Percentiles rank a stretch among this genome's conserved stretches.
These are phyloP conservation scores for Noccaea caerulescens DNA, from an alignment of 345 rosid species.

Conservation along the genomic window DNA sequence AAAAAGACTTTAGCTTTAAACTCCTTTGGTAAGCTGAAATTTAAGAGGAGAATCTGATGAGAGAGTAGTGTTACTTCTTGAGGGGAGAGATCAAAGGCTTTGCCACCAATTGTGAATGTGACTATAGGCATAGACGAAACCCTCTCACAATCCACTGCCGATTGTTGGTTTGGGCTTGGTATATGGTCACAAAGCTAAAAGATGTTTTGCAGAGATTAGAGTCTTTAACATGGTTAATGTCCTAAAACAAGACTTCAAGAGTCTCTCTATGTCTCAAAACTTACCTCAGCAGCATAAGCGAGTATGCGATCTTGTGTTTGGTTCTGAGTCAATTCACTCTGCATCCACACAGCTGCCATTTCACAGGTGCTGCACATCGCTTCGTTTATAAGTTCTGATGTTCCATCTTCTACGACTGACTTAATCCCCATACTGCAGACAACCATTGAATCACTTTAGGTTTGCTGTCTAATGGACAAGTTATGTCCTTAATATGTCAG, in stretches of 20 bases:
- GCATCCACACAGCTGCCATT: conserved; percentile 95
- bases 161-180: conserved; percentile 86
- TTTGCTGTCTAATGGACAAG: conserved; percentile 3
- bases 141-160: conserved; percentile 66
- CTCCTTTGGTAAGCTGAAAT: conserved; percentile 24
- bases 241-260: background rate
- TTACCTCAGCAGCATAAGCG: conserved; percentile 72
- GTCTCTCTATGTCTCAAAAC: background rate
- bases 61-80: conserved; percentile 58
- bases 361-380: conserved; percentile 77
- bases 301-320: conserved; percentile 72
- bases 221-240: background rate
- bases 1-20: background rate
- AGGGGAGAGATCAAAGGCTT: conserved; percentile 73
- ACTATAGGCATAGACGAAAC: conserved; percentile 74
- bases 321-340: conserved; percentile 67
- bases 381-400: conserved; percentile 51
- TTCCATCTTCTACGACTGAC: conserved; percentile 60
- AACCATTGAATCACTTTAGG: conserved; percentile 17
- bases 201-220: conserved; percentile 2
- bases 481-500: background rate
- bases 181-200: conserved; percentile 80
- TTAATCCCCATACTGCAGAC: conserved; percentile 64
- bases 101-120: conserved; percentile 78
- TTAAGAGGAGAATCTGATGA: conserved; percentile 13